Evolutionary conservation across 2,329 filamentous ascomycete genomes (phyloP), one percentile per base, ranked within the genome.

Genomic region (Colletotrichum echinochloae): DNA sequence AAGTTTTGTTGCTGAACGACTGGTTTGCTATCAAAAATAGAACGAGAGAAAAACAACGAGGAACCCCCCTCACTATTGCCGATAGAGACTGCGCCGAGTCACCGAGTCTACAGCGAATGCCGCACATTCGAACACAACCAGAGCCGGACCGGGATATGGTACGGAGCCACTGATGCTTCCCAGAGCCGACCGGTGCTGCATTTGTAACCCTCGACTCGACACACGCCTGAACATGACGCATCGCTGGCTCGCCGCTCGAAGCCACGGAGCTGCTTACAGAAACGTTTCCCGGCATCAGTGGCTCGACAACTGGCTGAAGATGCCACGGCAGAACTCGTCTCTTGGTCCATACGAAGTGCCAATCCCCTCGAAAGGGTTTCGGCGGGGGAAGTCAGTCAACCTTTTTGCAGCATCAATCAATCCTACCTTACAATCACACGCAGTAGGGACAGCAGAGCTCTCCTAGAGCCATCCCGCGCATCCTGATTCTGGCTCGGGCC

Each of bases 101-200:
- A 8, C 16, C 41, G 41, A n/a, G 41, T n/a, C 9, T 46, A 14
- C 30, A 37, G 30, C 57, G 49, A 46, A 33, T 26, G 39, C 48
- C 48, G 26, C 46, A 51, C 44, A 49, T 18, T 18, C 11, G 49
- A 39, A 44, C 18, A 46, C 63, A 35, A 60, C 28, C 46, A 60
- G 55, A 61, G 33, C 30, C 56, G 16, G 26, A 49, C 66, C 49
- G 51, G 57, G 62, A 66, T 62, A 44, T 49, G 41, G 7, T 61
- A 30, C 35, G 44, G 26, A 20, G 46, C 44, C 41, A 33, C 35
- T 18, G 33, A 46, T 37, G 20, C 60, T 48, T 30, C 26, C 18
- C 30, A 11, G 28, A 35, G 26, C 14, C 16, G 28, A 9, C 28
- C 14, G 26, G 14, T 37, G 52, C 11, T 6, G 33, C 55, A 30